A percentile compares a stretch with the other conserved stretches of the same genome.
These are phyloP conservation scores for Chlamydomonas applanata DNA, from an alignment of 139 green algal species.

Conservation along the genomic window DNA sequence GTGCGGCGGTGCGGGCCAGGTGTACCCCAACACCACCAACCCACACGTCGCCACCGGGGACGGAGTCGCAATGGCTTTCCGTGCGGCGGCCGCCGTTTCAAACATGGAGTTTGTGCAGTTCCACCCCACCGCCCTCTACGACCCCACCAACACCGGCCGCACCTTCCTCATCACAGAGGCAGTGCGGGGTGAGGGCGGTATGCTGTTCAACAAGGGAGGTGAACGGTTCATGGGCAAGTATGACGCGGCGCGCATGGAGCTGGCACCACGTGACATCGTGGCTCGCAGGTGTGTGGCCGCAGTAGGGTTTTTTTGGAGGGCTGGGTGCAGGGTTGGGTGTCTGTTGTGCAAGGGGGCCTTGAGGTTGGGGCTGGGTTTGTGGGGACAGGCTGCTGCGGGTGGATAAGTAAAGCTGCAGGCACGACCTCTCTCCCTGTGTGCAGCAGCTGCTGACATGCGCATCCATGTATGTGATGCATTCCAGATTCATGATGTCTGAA, in stretches of 20 bases:
- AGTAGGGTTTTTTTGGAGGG: neutral
- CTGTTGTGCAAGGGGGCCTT: too few relatives aligned
- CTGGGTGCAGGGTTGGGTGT: neutral
- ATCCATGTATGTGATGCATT: too few relatives aligned
- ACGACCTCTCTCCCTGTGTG: too few relatives aligned
- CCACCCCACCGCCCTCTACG: conserved; percentile 88
- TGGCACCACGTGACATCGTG: conserved; percentile 95
- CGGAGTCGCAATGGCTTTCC: conserved; percentile 92
- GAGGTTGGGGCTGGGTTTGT: too few relatives aligned
- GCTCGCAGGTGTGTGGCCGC: conserved; percentile 52
- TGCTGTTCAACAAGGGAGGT: conserved; percentile 81
- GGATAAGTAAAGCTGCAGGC: too few relatives aligned
- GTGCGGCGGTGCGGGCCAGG: conserved; percentile 86
- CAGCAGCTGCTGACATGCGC: too few relatives aligned
- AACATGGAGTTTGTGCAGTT: conserved; percentile 99
- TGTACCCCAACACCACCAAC: conserved; percentile 98
- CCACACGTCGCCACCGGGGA: conserved; percentile 93
- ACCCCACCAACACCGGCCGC: conserved; percentile 33
- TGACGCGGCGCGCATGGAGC: conserved; percentile 81
- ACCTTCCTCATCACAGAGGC: conserved; percentile 96
- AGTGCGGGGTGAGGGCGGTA: conserved; percentile 88
- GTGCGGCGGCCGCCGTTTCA: conserved; percentile 72
- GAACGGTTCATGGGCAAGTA: conserved; percentile 95
- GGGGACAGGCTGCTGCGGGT: too few relatives aligned
- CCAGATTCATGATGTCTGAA: too few relatives aligned